phyloP scores from a whole-genome alignment of 306 rosid genomes.

The Trichosanthes truncata region DNA sequence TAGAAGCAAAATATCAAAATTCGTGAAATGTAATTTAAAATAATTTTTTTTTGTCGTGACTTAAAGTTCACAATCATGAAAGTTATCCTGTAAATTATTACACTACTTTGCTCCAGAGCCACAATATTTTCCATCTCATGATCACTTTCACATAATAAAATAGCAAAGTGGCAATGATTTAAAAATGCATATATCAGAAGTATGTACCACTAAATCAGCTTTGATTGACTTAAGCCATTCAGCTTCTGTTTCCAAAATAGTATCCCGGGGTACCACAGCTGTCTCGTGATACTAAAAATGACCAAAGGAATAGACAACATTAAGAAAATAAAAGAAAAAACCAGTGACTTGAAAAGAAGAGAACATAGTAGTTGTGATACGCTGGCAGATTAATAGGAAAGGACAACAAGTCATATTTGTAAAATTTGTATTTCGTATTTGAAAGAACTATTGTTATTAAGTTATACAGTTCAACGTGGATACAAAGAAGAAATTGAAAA shows the following conservation, averaged over 20 bases:
- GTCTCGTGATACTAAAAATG: slow-evolving; percentile 68
- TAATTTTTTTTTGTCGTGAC: neutral
- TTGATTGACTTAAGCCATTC: slow-evolving; percentile 82
- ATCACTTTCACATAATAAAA: neutral
- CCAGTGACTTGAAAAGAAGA: neutral
- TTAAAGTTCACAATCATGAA: slow-evolving; percentile 1
- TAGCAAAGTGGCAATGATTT: neutral
- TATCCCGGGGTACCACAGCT: slow-evolving; percentile 73
- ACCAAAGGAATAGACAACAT: neutral
- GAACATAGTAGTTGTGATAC: neutral
- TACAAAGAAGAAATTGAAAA: neutral
- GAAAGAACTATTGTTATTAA: neutral
- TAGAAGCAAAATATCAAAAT: slow-evolving; percentile 6
- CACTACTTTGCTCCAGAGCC: neutral
- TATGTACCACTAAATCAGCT: slow-evolving; percentile 81
- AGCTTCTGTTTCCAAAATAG: slow-evolving; percentile 58
- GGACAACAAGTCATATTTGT: neutral
- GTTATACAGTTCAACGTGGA: neutral
- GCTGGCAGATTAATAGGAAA: neutral
- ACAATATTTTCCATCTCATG: neutral
- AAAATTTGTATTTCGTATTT: neutral
- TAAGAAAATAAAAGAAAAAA: neutral
- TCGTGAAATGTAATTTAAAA: neutral
- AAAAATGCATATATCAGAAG: neutral
- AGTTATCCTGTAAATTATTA: neutral